phyloP scores from a whole-genome alignment of 2,329 filamentous ascomycete genomes.

The Albophoma yamanashiensis region DNA sequence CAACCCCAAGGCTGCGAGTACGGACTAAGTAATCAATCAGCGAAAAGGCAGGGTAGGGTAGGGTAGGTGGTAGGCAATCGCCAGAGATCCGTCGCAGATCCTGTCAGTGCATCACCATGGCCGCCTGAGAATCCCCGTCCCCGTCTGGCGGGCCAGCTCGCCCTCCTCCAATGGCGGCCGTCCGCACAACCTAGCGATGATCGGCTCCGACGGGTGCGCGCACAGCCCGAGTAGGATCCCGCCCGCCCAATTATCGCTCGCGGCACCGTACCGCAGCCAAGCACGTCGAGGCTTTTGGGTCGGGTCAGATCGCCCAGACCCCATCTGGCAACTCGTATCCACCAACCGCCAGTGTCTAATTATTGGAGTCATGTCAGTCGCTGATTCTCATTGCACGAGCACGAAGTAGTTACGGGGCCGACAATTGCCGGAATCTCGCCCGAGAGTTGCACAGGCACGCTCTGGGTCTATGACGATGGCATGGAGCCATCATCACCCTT shows the following conservation, averaged over 20 bases:
- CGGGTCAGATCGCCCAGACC: neutral
- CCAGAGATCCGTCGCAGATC: neutral
- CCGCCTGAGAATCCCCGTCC: neutral
- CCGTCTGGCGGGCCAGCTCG: neutral
- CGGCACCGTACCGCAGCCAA: neutral
- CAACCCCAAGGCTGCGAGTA: neutral
- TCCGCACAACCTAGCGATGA: neutral
- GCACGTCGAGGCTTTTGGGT: neutral
- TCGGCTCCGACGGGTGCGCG: constrained; percentile 11
- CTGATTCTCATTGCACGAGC: neutral
- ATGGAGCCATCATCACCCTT: neutral
- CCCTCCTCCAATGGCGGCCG: neutral
- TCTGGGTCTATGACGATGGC: neutral
- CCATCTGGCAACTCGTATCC: neutral
- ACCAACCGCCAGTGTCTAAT: neutral
- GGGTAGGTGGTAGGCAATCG: neutral
- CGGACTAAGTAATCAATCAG: neutral
- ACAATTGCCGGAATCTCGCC: neutral
- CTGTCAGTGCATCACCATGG: neutral
- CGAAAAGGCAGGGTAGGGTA: neutral
- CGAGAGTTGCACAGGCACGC: neutral
- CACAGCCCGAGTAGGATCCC: constrained; percentile 3
- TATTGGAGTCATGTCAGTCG: neutral
- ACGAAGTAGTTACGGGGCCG: neutral
- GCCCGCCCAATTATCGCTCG: neutral